Evolutionary conservation across 1,284 basidiomycete genomes (phyloP).

Genomic region (Boletus sp.): DNA sequence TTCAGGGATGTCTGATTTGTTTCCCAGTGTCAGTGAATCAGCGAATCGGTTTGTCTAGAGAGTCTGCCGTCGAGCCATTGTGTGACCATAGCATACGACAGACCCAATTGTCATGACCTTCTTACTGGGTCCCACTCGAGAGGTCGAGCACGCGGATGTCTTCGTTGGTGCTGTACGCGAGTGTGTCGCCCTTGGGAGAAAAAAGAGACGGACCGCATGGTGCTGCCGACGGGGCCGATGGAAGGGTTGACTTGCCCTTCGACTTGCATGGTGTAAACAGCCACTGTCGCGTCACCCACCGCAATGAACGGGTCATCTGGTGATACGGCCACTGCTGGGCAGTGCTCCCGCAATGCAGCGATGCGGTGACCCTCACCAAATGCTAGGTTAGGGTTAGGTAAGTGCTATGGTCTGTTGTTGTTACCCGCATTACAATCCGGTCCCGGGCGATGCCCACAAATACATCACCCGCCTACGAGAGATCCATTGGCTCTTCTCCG

Average conservation of each 20-base stretch:
- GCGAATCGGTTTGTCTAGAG: not conserved
- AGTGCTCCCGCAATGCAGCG: no score
- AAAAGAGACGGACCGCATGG: not conserved
- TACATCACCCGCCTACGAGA: constrained; percentile 34
- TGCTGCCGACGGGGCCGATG: not conserved
- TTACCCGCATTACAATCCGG: no score
- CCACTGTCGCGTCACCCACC: not conserved
- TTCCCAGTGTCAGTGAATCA: not conserved
- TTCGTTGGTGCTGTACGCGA: not conserved
- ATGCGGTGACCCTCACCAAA: no score
- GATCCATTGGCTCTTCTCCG: constrained; percentile 55
- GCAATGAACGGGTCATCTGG: not conserved
- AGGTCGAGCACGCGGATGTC: not conserved
- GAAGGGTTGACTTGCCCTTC: not conserved
- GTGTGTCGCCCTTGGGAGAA: not conserved
- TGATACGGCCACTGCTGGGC: not conserved
- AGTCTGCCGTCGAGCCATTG: not conserved
- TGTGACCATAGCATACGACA: not conserved
- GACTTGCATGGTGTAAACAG: no score
- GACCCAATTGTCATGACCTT: not conserved
- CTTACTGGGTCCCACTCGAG: no score
- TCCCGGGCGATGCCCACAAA: no score
- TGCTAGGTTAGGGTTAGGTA: no score
- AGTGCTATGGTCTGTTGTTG: no score
- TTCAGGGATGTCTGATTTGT: not conserved